phyloP scores from a whole-genome alignment of 495 filamentous ascomycete genomes.

The Podospora australis region DNA sequence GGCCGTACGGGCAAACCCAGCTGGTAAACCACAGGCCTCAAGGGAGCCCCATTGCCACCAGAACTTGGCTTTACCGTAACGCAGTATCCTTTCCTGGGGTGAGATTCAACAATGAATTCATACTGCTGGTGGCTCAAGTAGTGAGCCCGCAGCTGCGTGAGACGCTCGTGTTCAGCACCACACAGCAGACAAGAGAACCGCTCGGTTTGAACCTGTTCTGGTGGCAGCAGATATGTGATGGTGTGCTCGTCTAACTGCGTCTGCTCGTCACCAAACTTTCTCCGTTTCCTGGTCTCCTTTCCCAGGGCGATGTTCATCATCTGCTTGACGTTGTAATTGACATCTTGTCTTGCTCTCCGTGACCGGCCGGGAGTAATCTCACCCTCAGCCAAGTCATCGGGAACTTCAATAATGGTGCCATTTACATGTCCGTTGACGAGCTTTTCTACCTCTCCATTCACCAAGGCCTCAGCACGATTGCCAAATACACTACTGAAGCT shows the following conservation, averaged over 20 bases:
- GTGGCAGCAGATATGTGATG: constrained; percentile 39
- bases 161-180: constrained; percentile 31
- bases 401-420: constrained; percentile 2
- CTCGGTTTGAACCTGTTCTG: constrained; percentile 36
- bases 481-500: constrained; percentile 11
- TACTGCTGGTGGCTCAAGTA: constrained; percentile 39
- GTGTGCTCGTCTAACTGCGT: constrained; percentile 25
- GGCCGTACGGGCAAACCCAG: constrained; percentile 31
- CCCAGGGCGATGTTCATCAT: constrained; percentile 43
- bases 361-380: constrained; percentile 36
- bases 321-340: constrained; percentile 48
- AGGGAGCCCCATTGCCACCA: constrained; percentile 3
- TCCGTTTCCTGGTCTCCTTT: constrained; percentile 37
- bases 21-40: constrained; percentile 27
- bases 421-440: constrained; percentile 20
- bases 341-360: constrained; percentile 32
- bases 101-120: constrained; percentile 36
- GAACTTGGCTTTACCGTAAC: constrained; percentile 20
- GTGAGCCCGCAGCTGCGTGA: constrained; percentile 41
- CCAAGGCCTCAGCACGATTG: constrained; percentile 8
- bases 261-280: constrained; percentile 27
- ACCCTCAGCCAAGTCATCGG: constrained; percentile 21
- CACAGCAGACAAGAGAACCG: constrained; percentile 42
- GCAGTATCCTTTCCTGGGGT: constrained; percentile 11
- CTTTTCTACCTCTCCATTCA: constrained; percentile 25